Evolutionary conservation across 2,329 filamentous ascomycete species (phyloP), one percentile per base, ranked within the genome.

Genomic region (Remersonia thermophila): DNA sequence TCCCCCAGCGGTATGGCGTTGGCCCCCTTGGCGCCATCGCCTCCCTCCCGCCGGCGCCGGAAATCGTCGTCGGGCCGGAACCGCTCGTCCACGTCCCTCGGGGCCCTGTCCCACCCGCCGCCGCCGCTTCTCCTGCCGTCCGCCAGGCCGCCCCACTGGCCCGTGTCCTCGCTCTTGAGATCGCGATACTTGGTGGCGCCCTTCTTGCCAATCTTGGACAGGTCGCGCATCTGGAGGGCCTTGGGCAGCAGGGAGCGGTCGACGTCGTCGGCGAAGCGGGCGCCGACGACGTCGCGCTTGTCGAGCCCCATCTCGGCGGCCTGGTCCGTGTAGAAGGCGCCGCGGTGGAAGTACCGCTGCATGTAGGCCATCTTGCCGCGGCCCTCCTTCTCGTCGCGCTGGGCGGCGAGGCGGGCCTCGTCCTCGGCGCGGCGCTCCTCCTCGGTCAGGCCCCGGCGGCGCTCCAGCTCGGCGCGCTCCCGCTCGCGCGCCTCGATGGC

Each of bases 261-360:
- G 41, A 89, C 75, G 43, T 95, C 85, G 55, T 96, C 89, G 33
- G 72, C 77, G 48, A 91, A 93, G 34, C 73, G 67, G 2, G 80
- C 73, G 11, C 87, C 87, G 75, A 93, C 93, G 46, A 95, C 69
- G 53, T 95, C 83, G 32, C 91, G 70, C 53, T 79, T 72, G 44
- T 83, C 77, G 31, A 95, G 65, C 1, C 84, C 83, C 44, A 83
- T 76, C 12, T 75, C 76, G 48, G 78, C 75, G 35, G 78, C 70
- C 49, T 93, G 83, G 35, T 87, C 84, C 47, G 81, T 82, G 65
- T 84, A 96, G 64, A 96, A 98, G 12, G 91, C 91, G 33, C 91
- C 91, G 62, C 87, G 89, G 67, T 98, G 91, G 59, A 84, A 87
- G 63, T 96, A 98, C 55, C 87, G 86, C 54, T 95, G 87, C 82